These are phyloP conservation scores for Globisporangium irregulare DNA, from an alignment of 352 stramenopile genomes.

Conservation along the genomic window DNA sequence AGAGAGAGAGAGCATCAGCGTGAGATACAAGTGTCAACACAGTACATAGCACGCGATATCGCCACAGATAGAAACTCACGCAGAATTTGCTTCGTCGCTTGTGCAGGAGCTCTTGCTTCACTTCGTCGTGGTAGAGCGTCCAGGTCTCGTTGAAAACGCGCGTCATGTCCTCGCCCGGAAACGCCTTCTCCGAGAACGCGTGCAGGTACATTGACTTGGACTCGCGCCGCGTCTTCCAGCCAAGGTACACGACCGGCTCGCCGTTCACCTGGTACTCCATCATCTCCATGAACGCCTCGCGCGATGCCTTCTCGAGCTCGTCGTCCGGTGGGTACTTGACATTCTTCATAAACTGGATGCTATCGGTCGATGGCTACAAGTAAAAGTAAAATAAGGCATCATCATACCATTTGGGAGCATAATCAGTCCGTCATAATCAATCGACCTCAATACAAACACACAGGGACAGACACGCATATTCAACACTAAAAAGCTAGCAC, in stretches of 20 bases:
- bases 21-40: background rate
- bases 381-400: background rate
- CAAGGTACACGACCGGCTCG: conserved; percentile 58
- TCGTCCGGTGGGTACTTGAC: conserved; percentile 78
- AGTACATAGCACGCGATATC: background rate
- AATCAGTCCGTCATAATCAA: background rate
- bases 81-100: conserved; percentile 81
- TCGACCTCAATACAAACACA: background rate
- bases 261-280: conserved; percentile 77
- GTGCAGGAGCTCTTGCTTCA: conserved; percentile 66
- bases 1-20: background rate
- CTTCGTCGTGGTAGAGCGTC: conserved; percentile 71
- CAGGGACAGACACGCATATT: background rate
- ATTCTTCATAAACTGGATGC: conserved; percentile 88
- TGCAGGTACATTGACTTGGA: conserved; percentile 88
- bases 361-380: conserved; percentile 70
- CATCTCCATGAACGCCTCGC: conserved; percentile 79
- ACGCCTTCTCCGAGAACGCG: conserved; percentile 70
- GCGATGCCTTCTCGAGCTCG: conserved; percentile 74
- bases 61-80: conserved; percentile 37
- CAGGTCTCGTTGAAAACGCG: conserved; percentile 80
- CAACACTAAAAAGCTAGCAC: background rate
- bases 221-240: conserved; percentile 79
- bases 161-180: conserved; percentile 65
- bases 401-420: conserved; percentile 4